These are phyloP conservation scores for Dictyostelium citrinum DNA, from an alignment of 78 protist genomes.

Conservation along the genomic window DNA sequence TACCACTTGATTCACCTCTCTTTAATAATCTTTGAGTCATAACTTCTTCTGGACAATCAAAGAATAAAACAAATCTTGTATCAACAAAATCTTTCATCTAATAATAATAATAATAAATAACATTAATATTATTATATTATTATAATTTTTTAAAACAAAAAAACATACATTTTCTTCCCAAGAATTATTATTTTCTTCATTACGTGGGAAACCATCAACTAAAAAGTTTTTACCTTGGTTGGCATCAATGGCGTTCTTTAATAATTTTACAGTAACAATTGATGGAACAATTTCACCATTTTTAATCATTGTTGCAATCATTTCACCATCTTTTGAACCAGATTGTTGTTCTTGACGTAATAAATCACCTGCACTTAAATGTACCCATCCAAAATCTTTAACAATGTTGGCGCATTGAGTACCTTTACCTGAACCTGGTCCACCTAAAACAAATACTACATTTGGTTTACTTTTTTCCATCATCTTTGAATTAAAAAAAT, in stretches of 20 bases:
- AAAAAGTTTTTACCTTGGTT: constrained; percentile 50
- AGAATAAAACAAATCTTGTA: constrained; percentile 76
- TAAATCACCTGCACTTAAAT: constrained; percentile 95
- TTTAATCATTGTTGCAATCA: constrained; percentile 80
- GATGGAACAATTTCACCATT: constrained; percentile 87
- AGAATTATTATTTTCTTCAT: constrained; percentile 73
- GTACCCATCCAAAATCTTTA: constrained; percentile 80
- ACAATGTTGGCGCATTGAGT: constrained; percentile 90
- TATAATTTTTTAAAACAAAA: neutral
- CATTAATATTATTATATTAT: neutral
- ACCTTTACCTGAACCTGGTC: constrained; percentile 88
- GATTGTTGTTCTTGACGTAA: constrained; percentile 87
- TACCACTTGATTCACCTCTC: constrained; percentile 80
- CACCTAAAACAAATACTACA: constrained; percentile 75
- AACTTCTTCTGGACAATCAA: constrained; percentile 82
- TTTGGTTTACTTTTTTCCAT: constrained; percentile 38
- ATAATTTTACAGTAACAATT: constrained; percentile 86
- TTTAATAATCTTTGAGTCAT: constrained; percentile 72
- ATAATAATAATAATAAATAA: neutral
- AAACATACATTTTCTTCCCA: constrained; percentile 63
- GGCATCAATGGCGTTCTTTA: constrained; percentile 58
- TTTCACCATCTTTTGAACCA: constrained; percentile 81
- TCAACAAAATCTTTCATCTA: constrained; percentile 65
- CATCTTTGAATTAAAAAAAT: neutral
- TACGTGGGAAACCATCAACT: constrained; percentile 92